phyloP scores from a whole-genome alignment of 768 basidiomycete genomes.

The Clathrus columnatus region DNA sequence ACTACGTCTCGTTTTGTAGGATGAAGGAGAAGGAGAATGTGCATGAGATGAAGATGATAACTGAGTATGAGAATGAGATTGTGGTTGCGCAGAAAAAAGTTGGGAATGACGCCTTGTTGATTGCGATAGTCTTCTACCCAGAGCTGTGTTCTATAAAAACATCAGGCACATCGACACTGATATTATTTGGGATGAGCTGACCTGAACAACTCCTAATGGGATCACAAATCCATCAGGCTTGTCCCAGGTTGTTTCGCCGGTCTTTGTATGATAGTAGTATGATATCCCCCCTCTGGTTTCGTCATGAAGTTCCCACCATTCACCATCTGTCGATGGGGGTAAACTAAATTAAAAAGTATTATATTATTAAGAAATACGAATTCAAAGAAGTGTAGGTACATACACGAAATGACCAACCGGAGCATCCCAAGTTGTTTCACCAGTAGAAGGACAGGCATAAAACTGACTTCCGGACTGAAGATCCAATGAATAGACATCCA shows the following conservation, averaged over 20 bases:
- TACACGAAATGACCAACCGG: slow-evolving; percentile 86
- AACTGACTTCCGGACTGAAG: slow-evolving; percentile 41
- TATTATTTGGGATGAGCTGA: slow-evolving; percentile 20
- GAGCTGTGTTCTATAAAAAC: slow-evolving; percentile 3
- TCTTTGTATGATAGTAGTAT: slow-evolving; percentile 93
- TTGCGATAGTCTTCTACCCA: slow-evolving; percentile 10
- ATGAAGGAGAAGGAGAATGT: neutral
- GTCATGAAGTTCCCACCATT: slow-evolving; percentile 95
- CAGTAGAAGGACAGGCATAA: slow-evolving; percentile 89
- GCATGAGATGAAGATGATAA: neutral
- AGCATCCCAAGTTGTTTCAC: slow-evolving; percentile 89
- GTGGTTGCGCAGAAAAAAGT: slow-evolving; percentile 6
- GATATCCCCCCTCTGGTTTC: slow-evolving; percentile 74
- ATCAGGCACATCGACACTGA: neutral
- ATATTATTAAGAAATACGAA: slow-evolving; percentile 11
- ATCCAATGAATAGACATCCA: slow-evolving; percentile 4
- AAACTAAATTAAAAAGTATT: slow-evolving; percentile 38
- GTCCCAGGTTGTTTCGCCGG: slow-evolving; percentile 88
- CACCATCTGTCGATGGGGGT: slow-evolving; percentile 75
- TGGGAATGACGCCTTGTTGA: slow-evolving; percentile 10
- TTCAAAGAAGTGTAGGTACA: slow-evolving; percentile 19
- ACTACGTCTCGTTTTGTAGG: neutral
- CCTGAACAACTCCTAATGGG: slow-evolving; percentile 83
- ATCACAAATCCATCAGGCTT: slow-evolving; percentile 86
- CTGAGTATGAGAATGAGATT: neutral